Evolutionary conservation across 2,329 filamentous ascomycete genomes (phyloP), one percentile per base, ranked within the genome.

Genomic region (Epichloe glyceriae): DNA sequence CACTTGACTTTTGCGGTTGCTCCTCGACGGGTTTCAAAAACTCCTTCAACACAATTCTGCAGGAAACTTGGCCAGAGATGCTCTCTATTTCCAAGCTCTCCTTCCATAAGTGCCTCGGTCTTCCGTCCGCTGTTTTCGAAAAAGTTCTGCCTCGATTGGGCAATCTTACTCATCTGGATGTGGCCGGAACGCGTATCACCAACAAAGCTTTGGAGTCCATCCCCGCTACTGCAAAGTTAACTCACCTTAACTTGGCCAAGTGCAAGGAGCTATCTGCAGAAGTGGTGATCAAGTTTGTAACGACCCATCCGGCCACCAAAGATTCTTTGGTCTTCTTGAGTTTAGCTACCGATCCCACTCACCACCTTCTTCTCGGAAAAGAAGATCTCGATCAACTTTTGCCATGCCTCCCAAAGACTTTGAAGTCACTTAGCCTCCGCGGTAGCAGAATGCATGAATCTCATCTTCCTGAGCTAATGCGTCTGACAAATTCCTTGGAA

Each of bases 1-100:
- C 83, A 1, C 60, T 91, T 20, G 87, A 93, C 63, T 85, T 91
- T 61, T 88, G 85, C 57, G 87, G 83, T 52, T 87, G 84, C 66
- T 84, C 85, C 12, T 85, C 84, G 4, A 67, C 73, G 12, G 65
- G 67, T 4, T 91, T 91, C 72, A 82, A 80, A 57, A 72, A 76
- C 46, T 72, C 82, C 0, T 86, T 90, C 64, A 68, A 73, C 40
- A 70, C 76, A 10, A 61, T 85, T 50, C 61, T 84, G 52, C 69
- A 73, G 6, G 64, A 67, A 7, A 68, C 70, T 12, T 79, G 77
- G 66, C 76, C 80, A 14, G 70, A 72, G 20, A 60, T 69, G 50
- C 72, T 88, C 40, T 70, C 74, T 37, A 71, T 91, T 57, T 79
- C 76, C 55, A 79, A 85, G 26, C 64, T 93, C 15, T 88, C 85